Percentiles rank a stretch among this genome's conserved stretches.
Conservation (phyloP, 371 early-diverging fungal genomes). For the Saksenaea oblongispora region DNA sequence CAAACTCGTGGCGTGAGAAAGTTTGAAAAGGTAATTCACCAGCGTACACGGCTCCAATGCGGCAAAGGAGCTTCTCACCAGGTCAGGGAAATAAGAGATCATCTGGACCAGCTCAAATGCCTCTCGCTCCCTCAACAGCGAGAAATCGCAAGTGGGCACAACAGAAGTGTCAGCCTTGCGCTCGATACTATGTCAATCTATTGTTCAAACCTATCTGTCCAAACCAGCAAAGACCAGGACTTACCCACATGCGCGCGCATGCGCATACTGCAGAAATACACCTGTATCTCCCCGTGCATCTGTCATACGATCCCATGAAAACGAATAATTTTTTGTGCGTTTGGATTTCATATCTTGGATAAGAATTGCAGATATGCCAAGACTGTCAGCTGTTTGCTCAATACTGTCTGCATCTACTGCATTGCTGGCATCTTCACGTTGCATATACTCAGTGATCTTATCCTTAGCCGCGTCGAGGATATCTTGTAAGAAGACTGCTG, state of each 20-base stretch:
- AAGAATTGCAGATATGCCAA: conserved; percentile 85
- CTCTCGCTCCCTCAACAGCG: conserved; percentile 67
- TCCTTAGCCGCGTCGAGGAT: conserved; percentile 88
- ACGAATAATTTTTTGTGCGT: conserved; percentile 93
- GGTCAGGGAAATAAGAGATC: conserved; percentile 87
- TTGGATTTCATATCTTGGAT: conserved; percentile 94
- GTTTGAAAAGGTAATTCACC: conserved; percentile 84
- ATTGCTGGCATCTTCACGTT: not conserved
- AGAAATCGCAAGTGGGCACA: conserved; percentile 19
- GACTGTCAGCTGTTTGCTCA: conserved; percentile 66
- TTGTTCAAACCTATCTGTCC: not conserved
- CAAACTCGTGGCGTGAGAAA: conserved; percentile 77
- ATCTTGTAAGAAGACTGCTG: conserved; percentile 95
- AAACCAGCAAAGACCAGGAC: not conserved
- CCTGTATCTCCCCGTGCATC: conserved; percentile 97
- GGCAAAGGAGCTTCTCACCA: conserved; percentile 56
- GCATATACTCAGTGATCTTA: conserved; percentile 23
- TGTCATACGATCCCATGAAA: conserved; percentile 94
- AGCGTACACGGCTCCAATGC: conserved; percentile 86
- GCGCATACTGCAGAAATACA: conserved; percentile 96
- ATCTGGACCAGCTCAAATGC: conserved; percentile 72
- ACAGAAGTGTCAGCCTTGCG: conserved; percentile 29
- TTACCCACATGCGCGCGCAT: conserved; percentile 84
- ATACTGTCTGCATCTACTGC: not conserved
- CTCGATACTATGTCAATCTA: conserved; percentile 36